These are phyloP conservation scores for Picochlorum sp. DNA, from an alignment of 139 green algal species.

Conservation along the genomic window DNA sequence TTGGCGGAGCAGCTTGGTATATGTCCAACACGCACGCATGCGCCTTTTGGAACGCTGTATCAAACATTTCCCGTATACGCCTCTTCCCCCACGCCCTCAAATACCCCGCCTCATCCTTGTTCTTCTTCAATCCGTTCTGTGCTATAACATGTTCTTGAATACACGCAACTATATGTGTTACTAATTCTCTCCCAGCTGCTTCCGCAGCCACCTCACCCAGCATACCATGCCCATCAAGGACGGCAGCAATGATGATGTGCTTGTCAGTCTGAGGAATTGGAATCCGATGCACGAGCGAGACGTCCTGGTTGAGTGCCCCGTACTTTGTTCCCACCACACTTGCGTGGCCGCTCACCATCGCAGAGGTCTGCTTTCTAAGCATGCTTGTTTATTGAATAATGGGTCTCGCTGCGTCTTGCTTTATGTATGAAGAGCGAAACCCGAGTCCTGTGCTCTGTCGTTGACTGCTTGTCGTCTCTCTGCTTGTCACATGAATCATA, in stretches of 20 bases:
- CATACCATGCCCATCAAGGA: conserved; percentile 40
- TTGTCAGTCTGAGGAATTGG: background rate
- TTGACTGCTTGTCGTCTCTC: too few relatives aligned
- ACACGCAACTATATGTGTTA: background rate
- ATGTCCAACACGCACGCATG: background rate
- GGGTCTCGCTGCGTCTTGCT: too few relatives aligned
- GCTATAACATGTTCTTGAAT: background rate
- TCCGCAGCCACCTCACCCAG: conserved; percentile 31
- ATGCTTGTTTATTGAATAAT: too few relatives aligned
- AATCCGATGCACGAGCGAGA: background rate
- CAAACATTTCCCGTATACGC: background rate
- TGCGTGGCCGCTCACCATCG: background rate
- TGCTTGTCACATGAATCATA: too few relatives aligned
- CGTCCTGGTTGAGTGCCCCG: conserved; percentile 45
- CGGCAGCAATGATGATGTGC: background rate
- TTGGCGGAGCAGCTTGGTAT: background rate
- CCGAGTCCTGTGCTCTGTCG: background rate
- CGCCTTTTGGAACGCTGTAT: conserved; percentile 3
- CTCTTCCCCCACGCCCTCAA: background rate
- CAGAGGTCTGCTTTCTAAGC: too few relatives aligned
- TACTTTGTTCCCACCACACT: conserved; percentile 17
- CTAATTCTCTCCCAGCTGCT: conserved; percentile 18
- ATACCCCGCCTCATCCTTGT: background rate
- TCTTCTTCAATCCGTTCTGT: background rate
- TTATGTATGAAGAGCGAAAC: too few relatives aligned